These are phyloP conservation scores for Monilinia fructigena DNA, from an alignment of 2,329 filamentous ascomycete genomes.

Conservation along the genomic window DNA sequence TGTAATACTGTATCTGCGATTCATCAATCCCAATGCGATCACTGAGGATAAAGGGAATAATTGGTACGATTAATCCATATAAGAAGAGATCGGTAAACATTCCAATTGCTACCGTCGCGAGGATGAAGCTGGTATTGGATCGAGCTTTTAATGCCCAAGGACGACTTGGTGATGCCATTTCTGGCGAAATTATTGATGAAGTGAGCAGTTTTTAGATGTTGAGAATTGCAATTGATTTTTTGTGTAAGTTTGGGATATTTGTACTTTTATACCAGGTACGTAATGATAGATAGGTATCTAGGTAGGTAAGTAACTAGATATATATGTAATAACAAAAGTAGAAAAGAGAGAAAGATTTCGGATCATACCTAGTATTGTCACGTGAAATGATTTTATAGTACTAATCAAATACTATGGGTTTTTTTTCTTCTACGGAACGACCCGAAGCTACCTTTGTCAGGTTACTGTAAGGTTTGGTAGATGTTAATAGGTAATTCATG, in stretches of 20 bases:
- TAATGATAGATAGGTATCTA: too few species aligned
- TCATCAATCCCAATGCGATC: constrained; percentile 50
- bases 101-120: constrained; percentile 54
- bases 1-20: constrained; percentile 50
- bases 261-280: too few species aligned
- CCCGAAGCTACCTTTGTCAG: background rate
- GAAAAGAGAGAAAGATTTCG: background rate
- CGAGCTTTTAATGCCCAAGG: constrained; percentile 37
- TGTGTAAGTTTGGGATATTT: background rate
- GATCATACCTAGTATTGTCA: background rate
- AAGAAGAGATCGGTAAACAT: constrained; percentile 60
- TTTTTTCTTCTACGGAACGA: background rate
- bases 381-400: background rate
- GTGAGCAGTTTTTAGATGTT: background rate
- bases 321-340: background rate
- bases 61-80: constrained; percentile 58
- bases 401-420: background rate
- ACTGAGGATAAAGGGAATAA: constrained; percentile 56
- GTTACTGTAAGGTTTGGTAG: background rate
- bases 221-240: background rate
- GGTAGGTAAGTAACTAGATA: too few species aligned
- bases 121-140: constrained; percentile 59
- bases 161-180: background rate
- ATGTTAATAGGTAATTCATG: too few species aligned
- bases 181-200: background rate